A percentile compares a stretch with the other conserved stretches of the same genome.
phyloP scores from a whole-genome alignment of 345 rosid species.

The Luvunga scandens region DNA sequence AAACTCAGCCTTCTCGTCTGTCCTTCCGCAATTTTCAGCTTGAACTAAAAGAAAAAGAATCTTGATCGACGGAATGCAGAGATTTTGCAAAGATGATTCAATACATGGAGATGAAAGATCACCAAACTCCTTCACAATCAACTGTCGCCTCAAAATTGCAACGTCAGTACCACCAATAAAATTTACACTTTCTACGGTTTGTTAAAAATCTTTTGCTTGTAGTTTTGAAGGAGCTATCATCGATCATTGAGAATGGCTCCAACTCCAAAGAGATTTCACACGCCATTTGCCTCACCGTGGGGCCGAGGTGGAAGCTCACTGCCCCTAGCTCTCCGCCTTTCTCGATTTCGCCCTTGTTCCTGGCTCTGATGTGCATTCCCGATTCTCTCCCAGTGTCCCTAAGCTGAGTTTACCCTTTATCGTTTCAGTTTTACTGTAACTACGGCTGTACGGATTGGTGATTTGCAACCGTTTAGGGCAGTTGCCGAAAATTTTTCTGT shows the following conservation, averaged over 20 bases:
- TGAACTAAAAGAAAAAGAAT: no score
- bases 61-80: no score
- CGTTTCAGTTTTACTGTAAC: no score
- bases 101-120: slow-evolving; percentile 82
- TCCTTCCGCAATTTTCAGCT: no score
- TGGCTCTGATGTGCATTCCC: slow-evolving; percentile 59
- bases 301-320: slow-evolving; percentile 60
- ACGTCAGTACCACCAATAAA: slow-evolving; percentile 26
- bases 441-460: slow-evolving; percentile 82
- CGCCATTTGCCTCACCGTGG: slow-evolving; percentile 68
- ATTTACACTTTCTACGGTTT: slow-evolving; percentile 8
- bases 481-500: slow-evolving; percentile 68
- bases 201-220: not conserved
- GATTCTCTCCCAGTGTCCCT: slow-evolving; percentile 53
- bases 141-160: slow-evolving; percentile 63
- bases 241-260: slow-evolving; percentile 60
- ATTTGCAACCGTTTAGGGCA: slow-evolving; percentile 31
- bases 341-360: slow-evolving; percentile 58
- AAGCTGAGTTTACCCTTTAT: slow-evolving; percentile 33
- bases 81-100: slow-evolving; percentile 51
- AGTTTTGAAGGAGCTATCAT: slow-evolving; percentile 80
- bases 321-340: slow-evolving; percentile 50
- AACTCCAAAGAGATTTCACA: no score
- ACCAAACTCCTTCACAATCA: slow-evolving; percentile 50
- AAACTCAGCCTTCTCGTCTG: no score